Evolutionary conservation across 306 rosid genomes (phyloP).

Genomic region (Canavalia gladiata): DNA sequence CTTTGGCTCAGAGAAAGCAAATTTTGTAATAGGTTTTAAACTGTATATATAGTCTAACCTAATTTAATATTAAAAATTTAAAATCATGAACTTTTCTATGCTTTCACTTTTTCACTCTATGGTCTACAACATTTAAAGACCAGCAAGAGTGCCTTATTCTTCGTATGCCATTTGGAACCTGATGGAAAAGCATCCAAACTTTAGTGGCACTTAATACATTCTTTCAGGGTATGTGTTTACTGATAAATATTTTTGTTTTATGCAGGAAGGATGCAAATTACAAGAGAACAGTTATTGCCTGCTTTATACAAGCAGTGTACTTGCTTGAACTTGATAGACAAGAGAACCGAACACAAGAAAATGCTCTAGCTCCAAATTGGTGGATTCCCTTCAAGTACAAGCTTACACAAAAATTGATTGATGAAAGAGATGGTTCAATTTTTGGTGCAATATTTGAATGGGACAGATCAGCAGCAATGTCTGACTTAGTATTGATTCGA

Average conservation of each 20-base stretch:
- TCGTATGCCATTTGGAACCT: neutral
- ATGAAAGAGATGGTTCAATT: constrained; percentile 89
- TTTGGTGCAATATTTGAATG: constrained; percentile 96
- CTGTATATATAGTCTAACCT: neutral
- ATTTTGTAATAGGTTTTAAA: neutral
- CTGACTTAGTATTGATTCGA: constrained; percentile 71
- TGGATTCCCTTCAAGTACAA: constrained; percentile 96
- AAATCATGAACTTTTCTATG: neutral
- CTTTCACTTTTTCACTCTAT: neutral
- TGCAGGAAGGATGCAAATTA: constrained; percentile 89
- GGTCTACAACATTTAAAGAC: neutral
- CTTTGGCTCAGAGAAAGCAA: neutral
- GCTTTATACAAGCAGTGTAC: constrained; percentile 91
- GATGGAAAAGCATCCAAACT: neutral
- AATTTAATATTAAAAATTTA: neutral
- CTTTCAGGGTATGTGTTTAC: neutral
- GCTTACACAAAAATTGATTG: constrained; percentile 68
- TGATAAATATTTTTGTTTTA: constrained; percentile 31
- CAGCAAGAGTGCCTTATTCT: neutral
- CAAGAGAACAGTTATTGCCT: constrained; percentile 89
- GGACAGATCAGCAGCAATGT: constrained; percentile 91
- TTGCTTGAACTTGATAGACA: constrained; percentile 93
- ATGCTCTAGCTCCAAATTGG: constrained; percentile 91
- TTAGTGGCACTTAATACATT: neutral
- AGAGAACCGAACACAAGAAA: constrained; percentile 68